These are phyloP conservation scores for Aspergillus phoenicis DNA, from an alignment of 2,329 filamentous ascomycete species.

Conservation along the genomic window DNA sequence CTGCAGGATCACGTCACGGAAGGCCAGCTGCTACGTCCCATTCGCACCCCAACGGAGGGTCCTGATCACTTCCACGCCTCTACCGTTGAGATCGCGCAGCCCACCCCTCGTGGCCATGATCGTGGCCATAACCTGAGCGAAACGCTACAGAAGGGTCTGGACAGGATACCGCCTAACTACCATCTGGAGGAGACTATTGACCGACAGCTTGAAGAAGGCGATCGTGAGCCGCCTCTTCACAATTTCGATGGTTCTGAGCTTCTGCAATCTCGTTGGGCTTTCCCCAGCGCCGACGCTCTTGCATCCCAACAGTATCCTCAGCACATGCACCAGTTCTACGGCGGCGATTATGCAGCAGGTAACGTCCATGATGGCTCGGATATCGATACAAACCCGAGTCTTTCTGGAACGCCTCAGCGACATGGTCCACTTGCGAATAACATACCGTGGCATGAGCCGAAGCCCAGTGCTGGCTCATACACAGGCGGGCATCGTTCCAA, in stretches of 20 bases:
- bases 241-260: slow-evolving; percentile 32
- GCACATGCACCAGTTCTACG: slow-evolving; percentile 39
- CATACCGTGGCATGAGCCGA: slow-evolving; percentile 38
- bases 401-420: slow-evolving; percentile 63
- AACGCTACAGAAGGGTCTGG: slow-evolving; percentile 79
- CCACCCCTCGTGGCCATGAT: slow-evolving; percentile 60
- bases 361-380: slow-evolving; percentile 60
- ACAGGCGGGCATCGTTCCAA: slow-evolving; percentile 66
- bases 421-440: slow-evolving; percentile 33
- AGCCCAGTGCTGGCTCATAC: slow-evolving; percentile 37
- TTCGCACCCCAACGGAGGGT: slow-evolving; percentile 35
- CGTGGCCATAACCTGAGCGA: slow-evolving; percentile 71
- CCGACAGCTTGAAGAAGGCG: slow-evolving; percentile 75
- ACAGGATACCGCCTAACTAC: slow-evolving; percentile 68
- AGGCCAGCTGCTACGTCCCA: slow-evolving; percentile 30
- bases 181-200: slow-evolving; percentile 79
- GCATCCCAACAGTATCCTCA: slow-evolving; percentile 28
- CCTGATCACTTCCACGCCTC: slow-evolving; percentile 46
- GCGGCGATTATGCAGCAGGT: slow-evolving; percentile 35
- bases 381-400: slow-evolving; percentile 73
- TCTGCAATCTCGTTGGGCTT: slow-evolving; percentile 41
- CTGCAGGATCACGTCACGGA: slow-evolving; percentile 24
- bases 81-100: slow-evolving; percentile 59
- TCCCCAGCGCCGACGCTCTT: slow-evolving; percentile 35
- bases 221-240: slow-evolving; percentile 49